phyloP scores from a whole-genome alignment of 176 grass and related monocot species.

The Eremochloa ophiuroides region DNA sequence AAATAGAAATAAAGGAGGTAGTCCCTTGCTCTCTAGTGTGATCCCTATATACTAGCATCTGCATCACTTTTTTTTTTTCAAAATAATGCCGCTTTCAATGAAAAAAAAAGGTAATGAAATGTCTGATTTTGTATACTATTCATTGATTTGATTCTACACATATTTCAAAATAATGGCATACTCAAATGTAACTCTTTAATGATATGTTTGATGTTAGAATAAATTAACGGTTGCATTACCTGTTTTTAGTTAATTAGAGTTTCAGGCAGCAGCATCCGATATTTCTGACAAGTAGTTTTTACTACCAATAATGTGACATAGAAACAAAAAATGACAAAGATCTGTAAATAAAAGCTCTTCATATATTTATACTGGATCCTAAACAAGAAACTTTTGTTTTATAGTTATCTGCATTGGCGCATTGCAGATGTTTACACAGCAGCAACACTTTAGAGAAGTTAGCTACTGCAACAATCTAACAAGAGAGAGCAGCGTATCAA shows the following conservation, averaged over 20 bases:
- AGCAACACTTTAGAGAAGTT: background rate
- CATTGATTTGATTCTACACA: constrained; percentile 22
- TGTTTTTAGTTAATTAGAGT: constrained; percentile 10
- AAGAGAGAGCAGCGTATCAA: background rate
- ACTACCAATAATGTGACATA: background rate
- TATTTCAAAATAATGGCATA: constrained; percentile 4
- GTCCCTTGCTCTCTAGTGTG: background rate
- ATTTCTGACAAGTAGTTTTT: background rate
- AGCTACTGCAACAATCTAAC: background rate
- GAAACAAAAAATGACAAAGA: background rate
- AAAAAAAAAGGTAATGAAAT: background rate
- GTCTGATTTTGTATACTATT: background rate
- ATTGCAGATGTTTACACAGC: background rate
- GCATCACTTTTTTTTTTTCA: background rate
- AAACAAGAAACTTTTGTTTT: background rate
- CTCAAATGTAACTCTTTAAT: background rate
- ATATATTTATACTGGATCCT: background rate
- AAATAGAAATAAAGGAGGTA: background rate
- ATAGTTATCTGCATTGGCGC: background rate
- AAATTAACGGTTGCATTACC: background rate
- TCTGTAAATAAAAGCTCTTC: background rate
- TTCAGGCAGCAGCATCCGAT: background rate
- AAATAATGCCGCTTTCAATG: constrained; percentile 12
- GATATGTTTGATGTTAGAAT: background rate
- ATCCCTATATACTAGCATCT: background rate